phyloP scores from a whole-genome alignment of 2,329 filamentous ascomycete species.

The Xylariaceae sp. region DNA sequence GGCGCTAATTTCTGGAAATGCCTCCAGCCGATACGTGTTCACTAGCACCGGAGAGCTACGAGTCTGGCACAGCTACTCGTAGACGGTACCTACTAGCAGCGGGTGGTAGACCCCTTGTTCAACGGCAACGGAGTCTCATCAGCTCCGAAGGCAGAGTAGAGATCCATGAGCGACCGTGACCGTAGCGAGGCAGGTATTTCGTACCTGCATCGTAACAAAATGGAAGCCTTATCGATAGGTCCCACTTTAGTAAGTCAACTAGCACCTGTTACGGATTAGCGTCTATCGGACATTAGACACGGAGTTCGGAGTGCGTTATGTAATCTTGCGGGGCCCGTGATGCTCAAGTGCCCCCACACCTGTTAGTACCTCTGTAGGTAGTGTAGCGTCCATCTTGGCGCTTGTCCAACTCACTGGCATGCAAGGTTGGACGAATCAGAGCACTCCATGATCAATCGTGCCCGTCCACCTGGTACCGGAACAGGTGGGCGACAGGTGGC shows the following conservation, averaged over 20 bases:
- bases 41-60: background rate
- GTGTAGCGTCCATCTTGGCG: background rate
- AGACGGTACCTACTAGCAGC: no score
- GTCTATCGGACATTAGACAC: no score
- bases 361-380: background rate
- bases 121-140: no score
- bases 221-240: background rate
- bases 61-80: background rate
- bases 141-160: background rate
- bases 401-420: background rate
- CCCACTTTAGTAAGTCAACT: background rate
- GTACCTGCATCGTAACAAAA: no score
- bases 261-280: no score
- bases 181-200: background rate
- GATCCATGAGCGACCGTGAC: background rate
- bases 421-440: constrained; percentile 2
- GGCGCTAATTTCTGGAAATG: background rate
- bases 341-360: background rate
- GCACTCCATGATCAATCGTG: background rate
- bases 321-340: background rate
- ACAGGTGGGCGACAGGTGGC: background rate
- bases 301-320: no score
- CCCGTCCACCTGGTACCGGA: background rate
- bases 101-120: no score
- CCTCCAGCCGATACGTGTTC: background rate